Base-by-base conservation (phyloP, 2,329 filamentous ascomycete species). In the Zopfia rhizophila region DNA sequence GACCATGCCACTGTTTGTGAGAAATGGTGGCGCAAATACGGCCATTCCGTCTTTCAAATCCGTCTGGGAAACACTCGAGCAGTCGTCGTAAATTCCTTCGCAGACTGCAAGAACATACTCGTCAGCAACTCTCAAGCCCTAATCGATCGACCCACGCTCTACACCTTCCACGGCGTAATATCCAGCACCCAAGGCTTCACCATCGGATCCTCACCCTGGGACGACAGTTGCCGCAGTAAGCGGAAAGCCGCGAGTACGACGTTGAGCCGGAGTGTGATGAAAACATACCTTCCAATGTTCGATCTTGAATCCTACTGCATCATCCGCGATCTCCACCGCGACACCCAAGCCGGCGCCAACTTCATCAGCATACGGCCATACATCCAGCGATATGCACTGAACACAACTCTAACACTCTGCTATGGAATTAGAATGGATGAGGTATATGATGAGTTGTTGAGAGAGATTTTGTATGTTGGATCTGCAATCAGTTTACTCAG, bases 341-440 rank as follows among this genome's bases (percentile, higher is more conserved):
- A 82, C 48, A 77, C 74, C 48, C 60, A 70, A 7, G 63, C 69
- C 18, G 75, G 74, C 2, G 63, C 66, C 4, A 42, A 72, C 0
- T 77, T 80, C 52, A 69, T 80, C 37, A 73, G 71, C 32, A 62
- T 81, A 3, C 66, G 79, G 4, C 78, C 78, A 0, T 82, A 81
- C 47, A 76, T 82, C 22, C 79, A 82, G 51, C 69, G 79, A 11
- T 82, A 76, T 58, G 79, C 78, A 0, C 67, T 82, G 7, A 82
- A 82, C 60, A 82, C 79, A 0, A 82, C 78, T 0, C 61, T 82
- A 13, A 82, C 79, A 0, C 70, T 82, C 1, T 81, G 78, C 55
- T 82, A 82, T 38, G 79, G 79, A 0, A 80, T 81, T 27, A 74
- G 79, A 2, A 82, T 82, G 79, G 78, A 82, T 55, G 72, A 66